Conservation (phyloP, 2,329 filamentous ascomycete genomes). For the Cryphonectria japonica region DNA sequence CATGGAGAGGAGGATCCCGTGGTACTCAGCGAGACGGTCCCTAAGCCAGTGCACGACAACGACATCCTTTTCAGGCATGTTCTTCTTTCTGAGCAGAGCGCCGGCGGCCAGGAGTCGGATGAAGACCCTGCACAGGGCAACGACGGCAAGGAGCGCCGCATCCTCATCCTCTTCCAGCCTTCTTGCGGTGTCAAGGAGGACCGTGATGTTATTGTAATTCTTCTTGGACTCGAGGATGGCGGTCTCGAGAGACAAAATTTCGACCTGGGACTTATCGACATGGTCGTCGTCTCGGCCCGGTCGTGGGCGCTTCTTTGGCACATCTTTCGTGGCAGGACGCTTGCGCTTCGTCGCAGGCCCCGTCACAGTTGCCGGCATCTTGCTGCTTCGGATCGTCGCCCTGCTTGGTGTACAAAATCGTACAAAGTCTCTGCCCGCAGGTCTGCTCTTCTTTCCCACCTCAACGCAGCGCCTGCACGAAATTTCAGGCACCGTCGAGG, state of each 20-base stretch:
- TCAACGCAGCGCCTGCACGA: neutral
- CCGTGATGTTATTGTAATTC: constrained; percentile 88
- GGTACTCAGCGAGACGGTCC: constrained; percentile 73
- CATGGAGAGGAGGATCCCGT: constrained; percentile 62
- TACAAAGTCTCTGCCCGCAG: neutral
- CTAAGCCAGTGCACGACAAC: constrained; percentile 80
- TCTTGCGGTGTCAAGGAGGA: constrained; percentile 65
- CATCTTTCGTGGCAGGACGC: constrained; percentile 46
- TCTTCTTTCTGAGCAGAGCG: constrained; percentile 66
- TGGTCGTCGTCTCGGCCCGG: constrained; percentile 52
- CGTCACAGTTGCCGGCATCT: constrained; percentile 37
- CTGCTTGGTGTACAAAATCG: neutral
- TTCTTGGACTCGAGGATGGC: constrained; percentile 84
- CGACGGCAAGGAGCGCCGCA: constrained; percentile 68
- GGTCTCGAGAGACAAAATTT: constrained; percentile 76
- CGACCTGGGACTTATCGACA: constrained; percentile 59
- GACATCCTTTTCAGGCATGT: constrained; percentile 71
- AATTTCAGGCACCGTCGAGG: constrained; percentile 1
- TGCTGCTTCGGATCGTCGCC: constrained; percentile 10
- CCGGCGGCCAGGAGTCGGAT: constrained; percentile 78
- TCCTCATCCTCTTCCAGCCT: constrained; percentile 55
- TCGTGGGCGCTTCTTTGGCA: constrained; percentile 55
- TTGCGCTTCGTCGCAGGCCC: constrained; percentile 54
- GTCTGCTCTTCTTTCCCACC: neutral
- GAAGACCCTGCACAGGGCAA: constrained; percentile 86